Evolutionary conservation across 2,329 filamentous ascomycete species (phyloP).

Genomic region (Dactylellina cionopaga): DNA sequence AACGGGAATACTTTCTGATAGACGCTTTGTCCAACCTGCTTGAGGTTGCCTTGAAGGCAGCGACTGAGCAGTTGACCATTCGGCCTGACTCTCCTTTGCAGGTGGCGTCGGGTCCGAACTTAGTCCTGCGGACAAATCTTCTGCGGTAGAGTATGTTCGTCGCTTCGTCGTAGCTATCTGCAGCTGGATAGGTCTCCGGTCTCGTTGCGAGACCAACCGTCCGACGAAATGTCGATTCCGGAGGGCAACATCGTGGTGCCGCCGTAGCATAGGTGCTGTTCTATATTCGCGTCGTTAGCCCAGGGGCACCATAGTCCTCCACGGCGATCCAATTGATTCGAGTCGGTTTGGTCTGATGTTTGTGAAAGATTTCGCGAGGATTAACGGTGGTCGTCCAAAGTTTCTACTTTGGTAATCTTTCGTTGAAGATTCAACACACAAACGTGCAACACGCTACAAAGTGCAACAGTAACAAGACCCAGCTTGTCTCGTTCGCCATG

Average conservation of each 20-base stretch:
- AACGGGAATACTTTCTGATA: neutral
- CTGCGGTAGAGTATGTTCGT: neutral
- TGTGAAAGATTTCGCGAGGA: neutral
- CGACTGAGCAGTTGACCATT: neutral
- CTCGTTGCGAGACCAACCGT: neutral
- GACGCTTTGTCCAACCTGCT: neutral
- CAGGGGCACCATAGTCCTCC: conserved; percentile 16
- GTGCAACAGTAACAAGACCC: no score
- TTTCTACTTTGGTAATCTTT: no score
- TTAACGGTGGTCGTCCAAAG: no score
- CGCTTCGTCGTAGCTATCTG: neutral
- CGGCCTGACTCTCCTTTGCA: neutral
- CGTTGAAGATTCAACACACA: no score
- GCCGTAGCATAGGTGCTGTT: conserved; percentile 29
- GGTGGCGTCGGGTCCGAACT: neutral
- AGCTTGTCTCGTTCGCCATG: neutral
- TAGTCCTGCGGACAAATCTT: neutral
- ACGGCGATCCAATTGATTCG: conserved; percentile 6
- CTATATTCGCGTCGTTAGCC: neutral
- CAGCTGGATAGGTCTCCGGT: neutral
- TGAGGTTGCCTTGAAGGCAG: neutral
- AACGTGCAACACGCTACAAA: no score
- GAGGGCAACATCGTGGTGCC: conserved; percentile 21
- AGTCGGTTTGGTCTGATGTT: neutral
- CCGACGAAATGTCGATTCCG: conserved; percentile 3